These are phyloP conservation scores for Micractinium sp. DNA, from an alignment of 139 green algal species.

Conservation along the genomic window DNA sequence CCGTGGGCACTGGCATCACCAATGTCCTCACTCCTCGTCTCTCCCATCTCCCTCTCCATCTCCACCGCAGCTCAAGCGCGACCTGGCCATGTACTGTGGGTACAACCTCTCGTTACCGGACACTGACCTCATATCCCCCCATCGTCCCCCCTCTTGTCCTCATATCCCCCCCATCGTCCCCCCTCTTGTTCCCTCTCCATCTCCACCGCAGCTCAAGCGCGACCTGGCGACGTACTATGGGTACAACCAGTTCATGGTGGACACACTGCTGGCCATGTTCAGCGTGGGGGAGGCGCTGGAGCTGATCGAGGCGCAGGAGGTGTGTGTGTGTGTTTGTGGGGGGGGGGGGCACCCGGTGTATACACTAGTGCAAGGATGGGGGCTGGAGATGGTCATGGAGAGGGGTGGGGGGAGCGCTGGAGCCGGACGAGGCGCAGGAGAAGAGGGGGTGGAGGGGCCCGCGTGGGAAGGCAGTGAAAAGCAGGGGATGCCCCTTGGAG, in stretches of 20 bases:
- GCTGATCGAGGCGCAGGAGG: constrained; percentile 88
- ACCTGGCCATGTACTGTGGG: constrained; percentile 92
- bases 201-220: constrained; percentile 67
- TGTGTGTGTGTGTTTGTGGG: neutral
- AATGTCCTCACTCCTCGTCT: no score
- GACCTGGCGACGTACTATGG: constrained; percentile 94
- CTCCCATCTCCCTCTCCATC: neutral
- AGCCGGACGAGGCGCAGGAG: no score
- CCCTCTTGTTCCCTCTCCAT: neutral
- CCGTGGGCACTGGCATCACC: no score
- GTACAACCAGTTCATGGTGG: constrained; percentile 97
- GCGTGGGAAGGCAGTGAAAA: no score
- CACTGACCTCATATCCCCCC: neutral
- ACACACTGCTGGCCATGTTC: constrained; percentile 80
- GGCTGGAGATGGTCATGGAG: no score
- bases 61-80: constrained; percentile 71
- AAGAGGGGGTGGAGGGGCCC: no score
- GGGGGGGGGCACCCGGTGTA: neutral
- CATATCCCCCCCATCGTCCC: neutral
- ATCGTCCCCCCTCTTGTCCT: neutral
- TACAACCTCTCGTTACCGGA: constrained; percentile 96
- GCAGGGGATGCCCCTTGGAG: no score
- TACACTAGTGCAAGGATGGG: neutral
- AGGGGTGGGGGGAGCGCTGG: no score
- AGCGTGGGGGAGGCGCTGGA: constrained; percentile 78